Evolutionary conservation across 208 protist genomes (phyloP), one percentile per base, ranked within the genome.

Genomic region (Trypanosoma cruzi): DNA sequence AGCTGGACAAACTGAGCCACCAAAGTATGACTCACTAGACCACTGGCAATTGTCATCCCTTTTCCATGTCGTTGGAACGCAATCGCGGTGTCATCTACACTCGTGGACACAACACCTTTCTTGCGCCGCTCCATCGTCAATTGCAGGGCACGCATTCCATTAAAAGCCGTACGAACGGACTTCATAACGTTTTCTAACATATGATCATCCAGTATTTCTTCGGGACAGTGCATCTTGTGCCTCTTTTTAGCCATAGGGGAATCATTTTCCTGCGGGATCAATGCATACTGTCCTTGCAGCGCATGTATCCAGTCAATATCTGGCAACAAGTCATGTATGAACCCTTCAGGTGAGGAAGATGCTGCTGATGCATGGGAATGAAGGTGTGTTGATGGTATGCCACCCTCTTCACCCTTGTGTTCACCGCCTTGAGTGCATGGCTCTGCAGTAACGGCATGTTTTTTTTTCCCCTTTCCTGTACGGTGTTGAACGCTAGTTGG

Each of bases 81-180:
- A n/a, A n/a, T n/a, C n/a, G n/a, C n/a, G n/a, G 57, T 49, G 44
- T 4, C 2, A 56, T 26, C 46, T 5, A 2, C 32, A 22, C 4
- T 24, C 1, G 52, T 3, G 20, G 18, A 7, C 24, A 18, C 34
- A 18, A 4, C 11, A 28, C 10, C 22, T 44, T 57, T 20, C 16
- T 40, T 2, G 4, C 31, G 28, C 18, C 11, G 1, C 31, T 24
- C 8, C 14, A 56, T 26, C 28, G 46, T n/a, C 5, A 4, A 18
- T 36, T 46, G 46, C 4, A 66, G 46, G 2, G 49, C 48, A 66
- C 53, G 54, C 61, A 66, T 66, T 42, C 61, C 61, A 8, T 26
- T 24, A 66, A 66, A 56, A 0, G 61, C 61, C 6, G 29, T 32
- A 44, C 32, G 61, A 22, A 54, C 34, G 37, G 31, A 66, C 6